Evolutionary conservation across 768 basidiomycete species (phyloP).

Genomic region (Auricularia cornea): DNA sequence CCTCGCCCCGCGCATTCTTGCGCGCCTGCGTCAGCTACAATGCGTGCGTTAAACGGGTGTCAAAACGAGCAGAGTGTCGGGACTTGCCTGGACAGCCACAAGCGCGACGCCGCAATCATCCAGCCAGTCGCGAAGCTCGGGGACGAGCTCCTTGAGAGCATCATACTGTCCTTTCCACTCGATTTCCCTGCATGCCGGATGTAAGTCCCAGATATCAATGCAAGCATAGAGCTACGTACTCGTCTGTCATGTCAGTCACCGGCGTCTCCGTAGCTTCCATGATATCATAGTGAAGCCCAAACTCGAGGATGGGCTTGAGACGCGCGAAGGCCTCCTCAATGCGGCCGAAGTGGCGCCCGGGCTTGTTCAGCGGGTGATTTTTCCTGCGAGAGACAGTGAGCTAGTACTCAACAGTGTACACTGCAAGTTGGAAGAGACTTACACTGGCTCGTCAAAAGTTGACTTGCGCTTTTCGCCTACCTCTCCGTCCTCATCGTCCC

Average conservation of each 20-base stretch:
- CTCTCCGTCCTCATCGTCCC: too few relatives aligned
- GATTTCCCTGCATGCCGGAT: too few relatives aligned
- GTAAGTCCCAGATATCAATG: too few relatives aligned
- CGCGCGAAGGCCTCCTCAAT: background rate
- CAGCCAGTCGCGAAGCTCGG: too few relatives aligned
- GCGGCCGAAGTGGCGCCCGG: background rate
- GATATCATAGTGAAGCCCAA: background rate
- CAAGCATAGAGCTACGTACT: background rate
- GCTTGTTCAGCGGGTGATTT: background rate
- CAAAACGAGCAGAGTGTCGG: background rate
- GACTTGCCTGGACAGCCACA: background rate
- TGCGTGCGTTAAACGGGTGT: background rate
- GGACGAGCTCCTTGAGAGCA: too few relatives aligned
- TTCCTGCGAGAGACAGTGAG: background rate
- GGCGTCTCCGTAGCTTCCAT: background rate
- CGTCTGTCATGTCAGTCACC: background rate
- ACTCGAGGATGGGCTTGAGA: background rate
- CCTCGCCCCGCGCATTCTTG: background rate
- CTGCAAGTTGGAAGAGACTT: too few relatives aligned
- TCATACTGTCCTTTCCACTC: too few relatives aligned
- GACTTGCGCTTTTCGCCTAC: too few relatives aligned
- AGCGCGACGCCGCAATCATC: too few relatives aligned
- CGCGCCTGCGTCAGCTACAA: background rate
- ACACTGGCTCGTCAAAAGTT: too few relatives aligned
- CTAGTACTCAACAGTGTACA: too few relatives aligned